Evolutionary conservation across 2,329 filamentous ascomycete genomes (phyloP).

Genomic region (Trichoderma koningiopsis): DNA sequence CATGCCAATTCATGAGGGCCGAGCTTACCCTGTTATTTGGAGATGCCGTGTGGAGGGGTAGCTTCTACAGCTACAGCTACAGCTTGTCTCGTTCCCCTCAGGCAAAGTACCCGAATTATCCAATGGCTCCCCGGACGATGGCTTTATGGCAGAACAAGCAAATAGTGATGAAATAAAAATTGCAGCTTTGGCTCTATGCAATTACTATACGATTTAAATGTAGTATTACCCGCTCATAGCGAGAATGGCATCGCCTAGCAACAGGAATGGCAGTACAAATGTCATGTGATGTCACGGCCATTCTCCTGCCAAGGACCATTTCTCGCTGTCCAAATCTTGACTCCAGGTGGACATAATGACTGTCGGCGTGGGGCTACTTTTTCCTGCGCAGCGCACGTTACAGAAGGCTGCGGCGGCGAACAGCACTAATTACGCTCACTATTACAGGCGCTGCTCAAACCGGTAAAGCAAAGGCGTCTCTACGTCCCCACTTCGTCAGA

Average conservation of each 20-base stretch:
- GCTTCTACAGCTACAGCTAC: constrained; percentile 20
- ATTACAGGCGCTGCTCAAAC: not conserved
- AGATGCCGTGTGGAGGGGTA: constrained; percentile 14
- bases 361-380: constrained; percentile 22
- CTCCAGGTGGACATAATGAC: constrained; percentile 6
- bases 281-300: constrained; percentile 24
- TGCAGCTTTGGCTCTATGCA: not conserved
- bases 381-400: constrained; percentile 12
- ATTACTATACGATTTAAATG: not conserved
- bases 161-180: not conserved
- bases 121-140: not conserved
- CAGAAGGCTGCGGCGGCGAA: not conserved
- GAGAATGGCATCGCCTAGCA: not conserved
- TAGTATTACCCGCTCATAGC: not conserved
- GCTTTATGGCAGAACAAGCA: not conserved
- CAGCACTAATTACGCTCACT: not conserved
- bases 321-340: constrained; percentile 23
- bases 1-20: not conserved
- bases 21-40: constrained; percentile 1
- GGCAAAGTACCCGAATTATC: not conserved
- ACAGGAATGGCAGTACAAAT: not conserved
- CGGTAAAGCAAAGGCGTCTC: not conserved
- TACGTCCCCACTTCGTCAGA: constrained; percentile 18
- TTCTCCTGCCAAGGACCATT: not conserved
- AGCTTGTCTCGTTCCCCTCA: not conserved